phyloP scores from a whole-genome alignment of 495 filamentous ascomycete genomes.

The Viridothelium virens region DNA sequence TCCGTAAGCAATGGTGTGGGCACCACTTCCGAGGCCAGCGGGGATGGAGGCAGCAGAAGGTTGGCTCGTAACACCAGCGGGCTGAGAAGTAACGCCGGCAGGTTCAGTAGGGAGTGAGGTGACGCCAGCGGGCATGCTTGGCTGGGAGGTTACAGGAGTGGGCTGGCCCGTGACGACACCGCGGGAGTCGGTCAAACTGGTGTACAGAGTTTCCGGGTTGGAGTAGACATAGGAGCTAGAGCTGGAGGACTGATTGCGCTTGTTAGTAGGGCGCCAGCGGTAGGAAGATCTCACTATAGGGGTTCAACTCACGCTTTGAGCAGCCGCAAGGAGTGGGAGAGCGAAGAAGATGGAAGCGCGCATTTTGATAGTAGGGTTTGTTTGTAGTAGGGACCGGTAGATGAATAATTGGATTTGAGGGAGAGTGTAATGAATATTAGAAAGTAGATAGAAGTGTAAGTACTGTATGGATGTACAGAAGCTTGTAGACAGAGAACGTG shows the following conservation, averaged over 20 bases:
- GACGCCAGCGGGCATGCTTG: constrained; percentile 35
- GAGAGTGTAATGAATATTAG: constrained; percentile 8
- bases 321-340: constrained; percentile 29
- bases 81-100: constrained; percentile 29
- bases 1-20: constrained; percentile 23
- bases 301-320: neutral
- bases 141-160: constrained; percentile 33
- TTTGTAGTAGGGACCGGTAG: neutral
- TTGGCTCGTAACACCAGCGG: constrained; percentile 40
- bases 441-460: neutral
- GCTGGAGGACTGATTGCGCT: neutral
- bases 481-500: neutral
- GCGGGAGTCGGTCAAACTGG: constrained; percentile 47
- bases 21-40: constrained; percentile 38
- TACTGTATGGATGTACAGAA: constrained; percentile 6
- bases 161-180: constrained; percentile 49
- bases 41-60: constrained; percentile 42
- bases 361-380: constrained; percentile 27
- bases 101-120: constrained; percentile 39
- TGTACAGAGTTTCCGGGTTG: constrained; percentile 41
- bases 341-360: constrained; percentile 32
- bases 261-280: neutral
- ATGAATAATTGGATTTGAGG: neutral
- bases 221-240: constrained; percentile 22
- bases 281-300: neutral